phyloP scores from a whole-genome alignment of 163 green algal species.

The Chlorella variabilis region DNA sequence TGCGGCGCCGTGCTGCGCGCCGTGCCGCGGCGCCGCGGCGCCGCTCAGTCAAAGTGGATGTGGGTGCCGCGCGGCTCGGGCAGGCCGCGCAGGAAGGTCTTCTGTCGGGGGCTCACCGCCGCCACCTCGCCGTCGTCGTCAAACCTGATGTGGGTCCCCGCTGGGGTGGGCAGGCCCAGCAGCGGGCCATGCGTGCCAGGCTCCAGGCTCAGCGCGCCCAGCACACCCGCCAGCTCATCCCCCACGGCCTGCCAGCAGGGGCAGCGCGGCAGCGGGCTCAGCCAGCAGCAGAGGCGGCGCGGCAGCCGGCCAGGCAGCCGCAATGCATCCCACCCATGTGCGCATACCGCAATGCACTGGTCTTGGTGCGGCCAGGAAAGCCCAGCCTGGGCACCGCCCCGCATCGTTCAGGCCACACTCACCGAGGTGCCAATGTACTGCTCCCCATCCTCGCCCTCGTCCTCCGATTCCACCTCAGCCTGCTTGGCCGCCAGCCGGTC shows the following conservation, averaged over 20 bases:
- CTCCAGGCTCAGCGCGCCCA: constrained; percentile 34
- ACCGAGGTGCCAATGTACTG: constrained; percentile 1
- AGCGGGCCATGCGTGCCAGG: constrained; percentile 9
- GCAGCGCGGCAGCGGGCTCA: no score
- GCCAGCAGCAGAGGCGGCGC: background rate
- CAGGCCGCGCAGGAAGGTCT: constrained; percentile 35
- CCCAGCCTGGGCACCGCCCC: background rate
- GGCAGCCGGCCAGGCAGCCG: no score
- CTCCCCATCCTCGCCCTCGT: background rate
- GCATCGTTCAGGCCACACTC: background rate
- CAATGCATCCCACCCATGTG: no score
- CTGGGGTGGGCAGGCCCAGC: constrained; percentile 29
- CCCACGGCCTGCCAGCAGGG: background rate
- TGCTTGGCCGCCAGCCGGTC: constrained; percentile 18
- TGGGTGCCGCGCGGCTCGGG: constrained; percentile 25
- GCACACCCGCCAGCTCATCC: constrained; percentile 24
- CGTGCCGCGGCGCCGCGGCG: no score
- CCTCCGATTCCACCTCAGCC: background rate
- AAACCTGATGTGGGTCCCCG: constrained; percentile 39
- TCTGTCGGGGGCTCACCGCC: constrained; percentile 30
- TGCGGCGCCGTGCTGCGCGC: no score
- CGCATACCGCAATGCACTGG: no score
- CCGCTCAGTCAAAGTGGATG: constrained; percentile 32
- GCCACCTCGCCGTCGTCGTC: constrained; percentile 20
- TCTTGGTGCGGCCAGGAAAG: no score